Conservation (phyloP, 345 rosid species). For the Garcia nutans region DNA sequence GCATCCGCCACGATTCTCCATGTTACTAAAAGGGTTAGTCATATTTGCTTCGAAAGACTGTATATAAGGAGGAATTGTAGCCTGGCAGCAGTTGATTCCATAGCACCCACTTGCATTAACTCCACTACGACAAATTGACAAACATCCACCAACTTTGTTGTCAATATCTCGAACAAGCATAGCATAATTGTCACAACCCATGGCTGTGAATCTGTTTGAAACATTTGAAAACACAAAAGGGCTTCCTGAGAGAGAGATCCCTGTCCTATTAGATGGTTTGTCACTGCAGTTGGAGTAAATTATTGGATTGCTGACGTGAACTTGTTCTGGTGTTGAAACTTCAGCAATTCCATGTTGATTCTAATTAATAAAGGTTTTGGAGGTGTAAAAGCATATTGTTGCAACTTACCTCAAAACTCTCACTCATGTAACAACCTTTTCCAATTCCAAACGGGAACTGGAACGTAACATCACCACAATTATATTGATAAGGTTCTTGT, state of each 20-base stretch:
- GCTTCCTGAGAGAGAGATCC: background rate
- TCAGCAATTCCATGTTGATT: slow-evolving; percentile 11
- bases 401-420: background rate
- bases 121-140: background rate
- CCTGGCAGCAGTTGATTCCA: slow-evolving; percentile 17
- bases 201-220: slow-evolving; percentile 3
- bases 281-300: background rate
- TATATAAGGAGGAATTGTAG: slow-evolving; percentile 10
- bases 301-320: background rate
- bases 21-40: background rate
- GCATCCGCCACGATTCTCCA: background rate
- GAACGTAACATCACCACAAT: background rate
- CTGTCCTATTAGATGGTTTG: too few relatives aligned
- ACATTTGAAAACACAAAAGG: slow-evolving; percentile 4
- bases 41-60: background rate
- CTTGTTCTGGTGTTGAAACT: background rate
- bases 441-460: slow-evolving; percentile 16
- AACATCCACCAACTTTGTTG: background rate
- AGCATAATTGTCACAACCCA: slow-evolving; percentile 16
- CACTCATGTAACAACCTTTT: background rate
- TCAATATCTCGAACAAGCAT: background rate
- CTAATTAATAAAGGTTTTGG: slow-evolving; percentile 11
- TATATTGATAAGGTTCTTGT: background rate
- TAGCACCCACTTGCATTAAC: background rate
- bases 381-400: background rate